Evolutionary conservation across 31 red algal species (phyloP).

Genomic region (Bonnemaisonia californica): DNA sequence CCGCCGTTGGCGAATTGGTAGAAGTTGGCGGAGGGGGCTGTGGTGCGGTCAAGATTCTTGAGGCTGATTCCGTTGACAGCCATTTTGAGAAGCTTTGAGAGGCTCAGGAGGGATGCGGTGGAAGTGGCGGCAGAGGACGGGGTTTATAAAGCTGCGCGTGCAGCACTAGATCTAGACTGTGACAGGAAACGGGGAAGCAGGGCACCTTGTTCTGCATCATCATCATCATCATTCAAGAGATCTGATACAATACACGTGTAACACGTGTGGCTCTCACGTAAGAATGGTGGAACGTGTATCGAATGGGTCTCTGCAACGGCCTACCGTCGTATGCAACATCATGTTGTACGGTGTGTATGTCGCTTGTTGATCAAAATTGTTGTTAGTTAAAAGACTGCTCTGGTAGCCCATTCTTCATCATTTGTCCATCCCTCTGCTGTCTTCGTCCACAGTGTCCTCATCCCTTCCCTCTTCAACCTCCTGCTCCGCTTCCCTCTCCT

Average conservation of each 20-base stretch:
- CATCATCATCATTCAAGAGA: too few relatives aligned
- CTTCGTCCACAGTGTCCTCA: neutral
- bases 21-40: conserved; percentile 65
- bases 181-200: too few relatives aligned
- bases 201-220: too few relatives aligned
- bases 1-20: conserved; percentile 83
- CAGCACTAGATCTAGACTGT: too few relatives aligned
- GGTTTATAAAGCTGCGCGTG: neutral
- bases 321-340: too few relatives aligned
- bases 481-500: neutral
- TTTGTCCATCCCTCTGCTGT: neutral
- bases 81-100: neutral
- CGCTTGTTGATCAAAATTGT: too few relatives aligned
- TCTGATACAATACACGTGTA: too few relatives aligned
- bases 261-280: too few relatives aligned
- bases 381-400: too few relatives aligned
- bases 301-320: too few relatives aligned
- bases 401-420: neutral
- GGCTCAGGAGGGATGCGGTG: neutral
- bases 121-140: neutral
- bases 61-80: conserved; percentile 61
- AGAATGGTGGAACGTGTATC: too few relatives aligned
- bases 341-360: too few relatives aligned
- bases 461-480: neutral
- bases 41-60: conserved; percentile 46